These are phyloP conservation scores for Fraxinus cuspidata DNA, from an alignment of 257 asterid species.

Conservation along the genomic window DNA sequence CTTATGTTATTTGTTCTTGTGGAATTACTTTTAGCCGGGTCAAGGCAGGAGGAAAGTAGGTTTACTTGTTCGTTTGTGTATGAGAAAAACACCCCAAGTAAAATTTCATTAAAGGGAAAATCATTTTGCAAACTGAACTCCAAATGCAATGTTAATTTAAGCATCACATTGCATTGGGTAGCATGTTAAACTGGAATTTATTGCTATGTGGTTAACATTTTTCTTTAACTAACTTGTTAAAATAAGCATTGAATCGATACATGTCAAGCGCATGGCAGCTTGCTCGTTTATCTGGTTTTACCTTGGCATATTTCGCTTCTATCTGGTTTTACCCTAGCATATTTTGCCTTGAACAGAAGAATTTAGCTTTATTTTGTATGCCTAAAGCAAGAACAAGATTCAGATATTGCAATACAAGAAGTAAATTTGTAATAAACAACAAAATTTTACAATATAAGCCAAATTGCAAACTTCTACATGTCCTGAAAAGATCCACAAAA, in stretches of 20 bases:
- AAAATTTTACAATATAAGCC: not conserved
- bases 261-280: not conserved
- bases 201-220: too few species aligned
- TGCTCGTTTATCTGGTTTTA: too few species aligned
- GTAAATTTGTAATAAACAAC: not conserved
- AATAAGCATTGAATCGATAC: not conserved
- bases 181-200: too few species aligned
- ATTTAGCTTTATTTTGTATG: not conserved
- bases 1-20: not conserved
- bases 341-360: not conserved
- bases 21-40: not conserved
- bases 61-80: not conserved
- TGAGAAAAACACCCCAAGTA: not conserved
- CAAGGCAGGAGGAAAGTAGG: not conserved
- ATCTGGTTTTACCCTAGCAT: too few species aligned
- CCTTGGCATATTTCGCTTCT: not conserved
- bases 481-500: not conserved
- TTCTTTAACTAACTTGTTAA: too few species aligned
- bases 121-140: not conserved
- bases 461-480: not conserved
- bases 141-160: not conserved
- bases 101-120: too few species aligned
- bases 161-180: not conserved
- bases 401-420: not conserved
- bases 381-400: not conserved